Conservation (phyloP, 768 basidiomycete species). For the Hygrocybe coccinea region DNA sequence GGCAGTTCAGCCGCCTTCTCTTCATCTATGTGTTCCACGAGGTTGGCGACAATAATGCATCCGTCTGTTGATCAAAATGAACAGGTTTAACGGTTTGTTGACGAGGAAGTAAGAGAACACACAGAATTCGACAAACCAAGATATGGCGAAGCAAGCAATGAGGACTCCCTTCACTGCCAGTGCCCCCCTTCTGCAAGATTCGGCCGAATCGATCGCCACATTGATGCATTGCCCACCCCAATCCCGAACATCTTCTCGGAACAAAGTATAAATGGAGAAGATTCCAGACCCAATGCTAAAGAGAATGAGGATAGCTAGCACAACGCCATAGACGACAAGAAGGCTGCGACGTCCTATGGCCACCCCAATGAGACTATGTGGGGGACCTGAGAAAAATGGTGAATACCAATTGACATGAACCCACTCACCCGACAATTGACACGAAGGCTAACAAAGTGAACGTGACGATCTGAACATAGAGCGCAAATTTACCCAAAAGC, state of each 20-base stretch:
- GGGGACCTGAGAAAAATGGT: not conserved
- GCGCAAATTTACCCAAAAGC: conserved; percentile 35
- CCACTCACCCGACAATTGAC: conserved; percentile 46
- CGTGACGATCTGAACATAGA: conserved; percentile 44
- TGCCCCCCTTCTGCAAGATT: conserved; percentile 41
- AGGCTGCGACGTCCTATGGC: conserved; percentile 39
- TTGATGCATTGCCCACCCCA: no score
- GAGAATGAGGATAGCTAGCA: conserved; percentile 43
- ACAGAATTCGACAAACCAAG: conserved; percentile 56
- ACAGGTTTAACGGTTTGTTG: not conserved
- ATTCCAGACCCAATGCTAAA: conserved; percentile 45
- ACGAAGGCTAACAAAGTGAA: conserved; percentile 46
- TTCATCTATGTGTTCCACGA: conserved; percentile 50
- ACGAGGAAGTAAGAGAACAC: conserved; percentile 20
- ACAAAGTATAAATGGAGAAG: conserved; percentile 46
- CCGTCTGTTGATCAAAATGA: conserved; percentile 35
- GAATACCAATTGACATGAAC: not conserved
- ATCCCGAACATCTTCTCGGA: conserved; percentile 36
- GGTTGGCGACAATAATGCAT: conserved; percentile 48
- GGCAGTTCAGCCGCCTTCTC: conserved; percentile 31
- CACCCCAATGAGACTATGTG: conserved; percentile 41
- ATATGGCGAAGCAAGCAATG: conserved; percentile 43
- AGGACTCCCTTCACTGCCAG: conserved; percentile 39
- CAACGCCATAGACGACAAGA: conserved; percentile 40
- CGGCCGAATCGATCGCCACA: conserved; percentile 27